phyloP scores from a whole-genome alignment of 2,329 filamentous ascomycete species.

The Aspergillus proliferans region DNA sequence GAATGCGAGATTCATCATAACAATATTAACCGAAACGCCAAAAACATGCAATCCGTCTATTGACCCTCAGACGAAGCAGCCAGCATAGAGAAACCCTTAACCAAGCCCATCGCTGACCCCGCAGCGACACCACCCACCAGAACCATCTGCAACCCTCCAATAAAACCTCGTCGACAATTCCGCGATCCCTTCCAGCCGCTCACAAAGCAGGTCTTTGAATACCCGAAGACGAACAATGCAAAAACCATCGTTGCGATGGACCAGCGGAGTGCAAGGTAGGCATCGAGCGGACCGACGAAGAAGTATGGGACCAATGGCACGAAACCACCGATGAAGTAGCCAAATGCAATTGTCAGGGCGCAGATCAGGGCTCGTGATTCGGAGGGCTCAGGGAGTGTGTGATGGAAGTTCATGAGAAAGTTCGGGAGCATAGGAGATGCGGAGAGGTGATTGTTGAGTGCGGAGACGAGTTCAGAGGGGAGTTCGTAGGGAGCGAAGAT shows the following conservation, averaged over 20 bases:
- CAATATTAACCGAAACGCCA: neutral
- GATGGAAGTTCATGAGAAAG: conserved; percentile 39
- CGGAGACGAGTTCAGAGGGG: conserved; percentile 27
- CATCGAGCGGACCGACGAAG: conserved; percentile 66
- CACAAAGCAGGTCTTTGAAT: conserved; percentile 42
- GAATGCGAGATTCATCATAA: neutral
- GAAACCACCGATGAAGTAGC: conserved; percentile 40
- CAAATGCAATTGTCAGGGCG: conserved; percentile 35
- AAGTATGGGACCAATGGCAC: conserved; percentile 51
- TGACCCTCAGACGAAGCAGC: conserved; percentile 8
- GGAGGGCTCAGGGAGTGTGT: conserved; percentile 34
- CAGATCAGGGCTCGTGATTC: conserved; percentile 32
- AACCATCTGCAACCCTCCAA: conserved; percentile 36
- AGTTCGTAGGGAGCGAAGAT: conserved; percentile 37
- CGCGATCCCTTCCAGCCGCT: conserved; percentile 29
- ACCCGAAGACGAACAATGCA: conserved; percentile 47
- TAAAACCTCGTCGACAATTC: conserved; percentile 27
- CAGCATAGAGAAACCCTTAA: conserved; percentile 32
- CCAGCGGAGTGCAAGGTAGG: conserved; percentile 64
- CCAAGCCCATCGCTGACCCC: conserved; percentile 36
- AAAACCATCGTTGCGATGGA: conserved; percentile 49
- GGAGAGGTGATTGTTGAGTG: conserved; percentile 31
- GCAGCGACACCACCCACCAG: conserved; percentile 35
- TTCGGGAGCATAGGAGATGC: conserved; percentile 31
- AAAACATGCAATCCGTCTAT: neutral